Conservation (phyloP, 202 grass and related monocot genomes). For the Zizania palustris region DNA sequence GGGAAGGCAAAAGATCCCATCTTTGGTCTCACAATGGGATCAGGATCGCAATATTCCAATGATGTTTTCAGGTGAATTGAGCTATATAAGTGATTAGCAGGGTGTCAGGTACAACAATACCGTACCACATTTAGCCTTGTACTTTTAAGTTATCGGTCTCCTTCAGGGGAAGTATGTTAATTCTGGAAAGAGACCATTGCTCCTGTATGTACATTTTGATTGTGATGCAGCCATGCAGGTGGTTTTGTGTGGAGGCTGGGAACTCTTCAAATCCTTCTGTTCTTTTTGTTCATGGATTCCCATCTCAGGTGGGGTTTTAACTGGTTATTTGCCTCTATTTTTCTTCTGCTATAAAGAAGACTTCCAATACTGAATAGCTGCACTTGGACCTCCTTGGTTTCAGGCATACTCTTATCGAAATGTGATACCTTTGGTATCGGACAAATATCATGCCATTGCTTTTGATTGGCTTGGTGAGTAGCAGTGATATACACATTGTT, state of each 20-base stretch:
- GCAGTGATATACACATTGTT: constrained; percentile 28
- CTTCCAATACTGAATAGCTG: not conserved
- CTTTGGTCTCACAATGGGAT: constrained; percentile 89
- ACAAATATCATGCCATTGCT: constrained; percentile 77
- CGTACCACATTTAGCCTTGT: constrained; percentile 27
- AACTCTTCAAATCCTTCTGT: constrained; percentile 67
- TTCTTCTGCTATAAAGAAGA: constrained; percentile 15
- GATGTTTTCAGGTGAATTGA: constrained; percentile 89
- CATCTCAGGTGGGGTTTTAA: constrained; percentile 72
- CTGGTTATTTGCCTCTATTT: constrained; percentile 14
- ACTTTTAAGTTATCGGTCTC: constrained; percentile 33
- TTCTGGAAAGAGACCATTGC: constrained; percentile 18
- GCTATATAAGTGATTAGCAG: constrained; percentile 46
- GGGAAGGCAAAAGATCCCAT: constrained; percentile 94
- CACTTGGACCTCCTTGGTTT: constrained; percentile 30
- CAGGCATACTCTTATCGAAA: constrained; percentile 93
- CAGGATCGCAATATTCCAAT: constrained; percentile 64
- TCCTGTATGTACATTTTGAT: constrained; percentile 24
- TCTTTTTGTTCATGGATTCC: constrained; percentile 85
- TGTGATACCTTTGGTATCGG: constrained; percentile 78
- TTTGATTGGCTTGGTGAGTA: constrained; percentile 98
- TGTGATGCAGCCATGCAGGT: constrained; percentile 63
- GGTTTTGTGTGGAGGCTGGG: constrained; percentile 82
- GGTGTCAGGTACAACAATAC: constrained; percentile 56
- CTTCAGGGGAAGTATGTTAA: constrained; percentile 35